Evolutionary conservation across 2,329 filamentous ascomycete genomes (phyloP), one percentile per base, ranked within the genome.

Genomic region (Pezizomycotina sp.): DNA sequence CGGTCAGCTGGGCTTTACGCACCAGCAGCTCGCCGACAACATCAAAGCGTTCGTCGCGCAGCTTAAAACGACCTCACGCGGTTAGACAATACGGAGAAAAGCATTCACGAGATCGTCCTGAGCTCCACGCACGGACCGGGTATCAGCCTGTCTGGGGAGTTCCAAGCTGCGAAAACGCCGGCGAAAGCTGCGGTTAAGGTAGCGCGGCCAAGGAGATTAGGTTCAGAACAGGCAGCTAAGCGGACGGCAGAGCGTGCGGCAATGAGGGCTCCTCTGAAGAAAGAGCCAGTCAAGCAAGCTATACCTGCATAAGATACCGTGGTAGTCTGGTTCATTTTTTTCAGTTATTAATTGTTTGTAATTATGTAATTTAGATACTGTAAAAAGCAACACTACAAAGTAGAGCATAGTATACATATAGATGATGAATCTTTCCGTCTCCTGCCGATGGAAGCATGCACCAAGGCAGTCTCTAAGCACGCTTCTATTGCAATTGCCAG

Each of bases 41-140:
- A 68, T 98, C 56, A 77, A 75, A 59, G 63, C 71, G 15, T 71
- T 92, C 45, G 64, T 95, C 52, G 67, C 68, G 14, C 66, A 74
- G 51, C 56, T 95, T 49, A 92, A 81, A 71, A 71, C 51, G 81
- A 92, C 54, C 75, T 84, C 30, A 62, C 64, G 10, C 63, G 58
- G 7, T 50, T 84, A 51, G 71, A 69, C 46, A 71, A 79, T 18
- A 27, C 32, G 19, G 57, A 62, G 31, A 62, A 60, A 50, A 57
- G 57, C 47, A 55, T 63, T 25, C 58, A 68, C 50, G 70, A 74
- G 55, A 64, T 74, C 55, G 78, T 95, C 21, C 61, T 98, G 52
- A 86, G 80, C 62, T 82, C 83, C 8, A 92, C 86, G 5, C 68
- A 89, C 53, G 74, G 77, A 2, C 84, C 89, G 1, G 86, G 82